Evolutionary conservation across 495 filamentous ascomycete genomes (phyloP).

Genomic region (Aspergillus ellipticus): DNA sequence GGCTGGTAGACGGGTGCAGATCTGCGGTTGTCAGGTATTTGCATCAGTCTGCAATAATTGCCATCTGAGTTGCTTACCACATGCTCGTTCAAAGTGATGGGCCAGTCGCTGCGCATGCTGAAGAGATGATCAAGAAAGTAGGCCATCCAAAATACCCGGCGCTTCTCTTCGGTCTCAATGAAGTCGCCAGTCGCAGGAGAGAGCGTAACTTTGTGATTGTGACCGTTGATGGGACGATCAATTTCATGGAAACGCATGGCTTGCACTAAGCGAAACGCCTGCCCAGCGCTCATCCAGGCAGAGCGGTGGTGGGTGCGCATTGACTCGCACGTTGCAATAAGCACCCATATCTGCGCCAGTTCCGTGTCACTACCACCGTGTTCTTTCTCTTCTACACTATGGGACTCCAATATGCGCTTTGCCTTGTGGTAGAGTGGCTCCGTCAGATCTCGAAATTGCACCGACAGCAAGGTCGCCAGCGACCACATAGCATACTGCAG

Average conservation of each 20-base stretch:
- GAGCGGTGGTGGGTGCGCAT: conserved; percentile 37
- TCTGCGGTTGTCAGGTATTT: conserved; percentile 5
- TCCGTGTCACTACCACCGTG: conserved; percentile 13
- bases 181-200: conserved; percentile 2
- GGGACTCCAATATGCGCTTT: conserved; percentile 12
- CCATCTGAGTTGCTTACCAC: conserved; percentile 31
- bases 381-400: conserved; percentile 2
- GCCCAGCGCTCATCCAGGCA: conserved; percentile 50
- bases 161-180: conserved; percentile 39
- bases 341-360: conserved; percentile 48
- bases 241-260: conserved; percentile 26
- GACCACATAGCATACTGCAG: conserved; percentile 36
- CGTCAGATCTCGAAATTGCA: conserved; percentile 16
- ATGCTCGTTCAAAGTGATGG: conserved; percentile 49
- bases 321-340: conserved; percentile 48
- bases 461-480: conserved; percentile 23
- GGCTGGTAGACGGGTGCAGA: conserved; percentile 23
- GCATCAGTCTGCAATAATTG: not conserved
- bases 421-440: conserved; percentile 25
- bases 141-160: conserved; percentile 53
- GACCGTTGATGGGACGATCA: not conserved
- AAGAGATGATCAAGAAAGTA: conserved; percentile 50
- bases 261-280: conserved; percentile 50
- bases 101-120: conserved; percentile 41
- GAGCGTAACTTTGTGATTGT: not conserved